A percentile compares a stretch with the other conserved stretches of the same genome.
These are phyloP conservation scores for Oryza brachyantha DNA, from an alignment of 176 grass and related monocot genomes.

Conservation along the genomic window DNA sequence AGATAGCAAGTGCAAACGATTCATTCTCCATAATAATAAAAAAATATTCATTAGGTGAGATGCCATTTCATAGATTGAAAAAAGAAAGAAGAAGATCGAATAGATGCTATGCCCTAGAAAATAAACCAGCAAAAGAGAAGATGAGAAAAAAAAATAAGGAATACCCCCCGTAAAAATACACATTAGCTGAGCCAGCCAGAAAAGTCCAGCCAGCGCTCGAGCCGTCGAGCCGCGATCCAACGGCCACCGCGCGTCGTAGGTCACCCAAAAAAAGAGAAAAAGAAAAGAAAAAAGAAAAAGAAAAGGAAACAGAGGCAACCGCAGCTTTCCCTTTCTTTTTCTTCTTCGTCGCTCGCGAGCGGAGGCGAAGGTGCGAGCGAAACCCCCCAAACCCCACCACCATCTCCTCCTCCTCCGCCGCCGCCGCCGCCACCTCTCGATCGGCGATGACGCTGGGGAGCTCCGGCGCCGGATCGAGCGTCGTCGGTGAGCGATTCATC, in stretches of 20 bases:
- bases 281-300: neutral
- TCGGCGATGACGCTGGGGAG: slow-evolving; percentile 56
- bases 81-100: neutral
- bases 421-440: neutral
- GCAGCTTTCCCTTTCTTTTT: slow-evolving; percentile 10
- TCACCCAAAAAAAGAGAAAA: neutral
- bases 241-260: neutral
- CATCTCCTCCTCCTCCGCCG: no score
- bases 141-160: no score
- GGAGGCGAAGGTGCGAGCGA: no score
- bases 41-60: no score
- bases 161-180: no score
- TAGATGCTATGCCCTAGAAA: neutral
- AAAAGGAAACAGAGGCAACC: neutral
- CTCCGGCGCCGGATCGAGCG: slow-evolving; percentile 56
- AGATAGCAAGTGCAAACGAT: no score
- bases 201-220: neutral
- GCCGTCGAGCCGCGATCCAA: slow-evolving; percentile 10
- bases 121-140: neutral
- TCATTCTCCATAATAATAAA: no score
- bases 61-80: no score
- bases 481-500: slow-evolving; percentile 53
- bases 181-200: neutral
- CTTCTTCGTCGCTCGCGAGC: neutral
- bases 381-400: neutral